Evolutionary conservation across 2,329 filamentous ascomycete species (phyloP).

Genomic region (Diplocarpon rosae): DNA sequence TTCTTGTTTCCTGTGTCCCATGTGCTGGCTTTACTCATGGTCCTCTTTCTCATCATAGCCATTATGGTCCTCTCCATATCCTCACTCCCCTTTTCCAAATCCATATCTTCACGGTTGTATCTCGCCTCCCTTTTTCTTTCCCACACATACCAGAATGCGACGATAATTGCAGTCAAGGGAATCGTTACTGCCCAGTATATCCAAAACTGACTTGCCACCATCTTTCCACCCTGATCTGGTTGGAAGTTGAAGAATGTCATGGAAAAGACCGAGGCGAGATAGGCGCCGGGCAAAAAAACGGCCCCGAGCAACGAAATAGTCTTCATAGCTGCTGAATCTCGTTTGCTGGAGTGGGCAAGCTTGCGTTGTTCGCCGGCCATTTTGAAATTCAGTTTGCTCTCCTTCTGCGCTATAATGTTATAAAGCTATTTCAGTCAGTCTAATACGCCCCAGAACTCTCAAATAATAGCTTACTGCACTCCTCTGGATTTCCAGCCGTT

Average conservation of each 20-base stretch:
- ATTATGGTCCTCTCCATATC: slow-evolving; percentile 22
- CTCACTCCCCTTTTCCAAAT: slow-evolving; percentile 21
- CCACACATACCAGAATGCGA: slow-evolving; percentile 40
- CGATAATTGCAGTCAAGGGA: slow-evolving; percentile 44
- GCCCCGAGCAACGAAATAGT: slow-evolving; percentile 51
- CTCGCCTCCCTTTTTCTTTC: slow-evolving; percentile 17
- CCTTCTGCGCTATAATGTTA: slow-evolving; percentile 54
- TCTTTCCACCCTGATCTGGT: neutral
- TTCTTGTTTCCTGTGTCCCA: slow-evolving; percentile 15
- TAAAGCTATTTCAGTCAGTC: slow-evolving; percentile 37
- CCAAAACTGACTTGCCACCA: slow-evolving; percentile 42
- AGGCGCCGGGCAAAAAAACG: slow-evolving; percentile 51
- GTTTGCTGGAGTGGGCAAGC: slow-evolving; percentile 29
- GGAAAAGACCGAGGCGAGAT: slow-evolving; percentile 50
- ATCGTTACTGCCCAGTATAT: slow-evolving; percentile 52
- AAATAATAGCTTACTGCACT: slow-evolving; percentile 38
- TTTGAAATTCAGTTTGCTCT: slow-evolving; percentile 50
- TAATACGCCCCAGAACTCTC: neutral
- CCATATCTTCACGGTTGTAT: slow-evolving; percentile 18
- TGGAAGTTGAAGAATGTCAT: slow-evolving; percentile 58
- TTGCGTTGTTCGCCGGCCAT: slow-evolving; percentile 36
- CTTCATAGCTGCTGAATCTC: slow-evolving; percentile 47
- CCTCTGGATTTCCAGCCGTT: slow-evolving; percentile 49
- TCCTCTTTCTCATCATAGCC: slow-evolving; percentile 21
- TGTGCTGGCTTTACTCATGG: slow-evolving; percentile 19